These are phyloP conservation scores for Leccinum uliginosum DNA, from an alignment of 768 basidiomycete species.

Conservation along the genomic window DNA sequence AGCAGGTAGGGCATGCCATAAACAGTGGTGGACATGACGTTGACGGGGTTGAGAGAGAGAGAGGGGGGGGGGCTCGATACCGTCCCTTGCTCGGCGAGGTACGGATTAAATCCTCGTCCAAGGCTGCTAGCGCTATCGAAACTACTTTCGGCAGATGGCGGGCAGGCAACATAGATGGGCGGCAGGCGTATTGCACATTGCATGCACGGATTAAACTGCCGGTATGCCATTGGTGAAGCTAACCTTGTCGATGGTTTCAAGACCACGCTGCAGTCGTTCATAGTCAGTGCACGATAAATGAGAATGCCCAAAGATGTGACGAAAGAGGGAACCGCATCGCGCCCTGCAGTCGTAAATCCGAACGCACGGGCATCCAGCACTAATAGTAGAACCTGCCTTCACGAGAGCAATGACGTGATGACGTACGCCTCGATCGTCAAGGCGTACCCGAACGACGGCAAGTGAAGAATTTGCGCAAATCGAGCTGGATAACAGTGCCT, in stretches of 20 bases:
- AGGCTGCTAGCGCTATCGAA: slow-evolving; percentile 4
- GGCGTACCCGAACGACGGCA: slow-evolving; percentile 22
- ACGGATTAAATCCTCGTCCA: slow-evolving; percentile 23
- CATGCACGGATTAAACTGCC: slow-evolving; percentile 17
- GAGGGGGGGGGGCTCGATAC: background rate
- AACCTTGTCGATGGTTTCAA: slow-evolving; percentile 14
- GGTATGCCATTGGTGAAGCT: slow-evolving; percentile 12
- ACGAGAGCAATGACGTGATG: slow-evolving; percentile 31
- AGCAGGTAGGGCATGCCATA: slow-evolving; percentile 61
- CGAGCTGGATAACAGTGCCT: slow-evolving; percentile 9
- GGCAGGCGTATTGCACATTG: slow-evolving; percentile 16
- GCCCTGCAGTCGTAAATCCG: slow-evolving; percentile 13
- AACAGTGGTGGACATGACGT: slow-evolving; percentile 30
- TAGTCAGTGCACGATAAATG: slow-evolving; percentile 9
- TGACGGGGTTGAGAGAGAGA: background rate
- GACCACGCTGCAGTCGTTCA: slow-evolving; percentile 18
- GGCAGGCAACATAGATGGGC: slow-evolving; percentile 14
- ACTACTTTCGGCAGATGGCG: slow-evolving; percentile 21
- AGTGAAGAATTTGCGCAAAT: slow-evolving; percentile 7
- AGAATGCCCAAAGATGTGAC: slow-evolving; percentile 8
- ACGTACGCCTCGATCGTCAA: slow-evolving; percentile 25
- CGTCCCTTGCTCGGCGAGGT: background rate
- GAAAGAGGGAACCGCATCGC: slow-evolving; percentile 19
- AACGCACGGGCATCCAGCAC: slow-evolving; percentile 4
- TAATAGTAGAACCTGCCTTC: slow-evolving; percentile 8